Base-by-base conservation (phyloP, 2,329 filamentous ascomycete genomes). In the Xylaria sp. region DNA sequence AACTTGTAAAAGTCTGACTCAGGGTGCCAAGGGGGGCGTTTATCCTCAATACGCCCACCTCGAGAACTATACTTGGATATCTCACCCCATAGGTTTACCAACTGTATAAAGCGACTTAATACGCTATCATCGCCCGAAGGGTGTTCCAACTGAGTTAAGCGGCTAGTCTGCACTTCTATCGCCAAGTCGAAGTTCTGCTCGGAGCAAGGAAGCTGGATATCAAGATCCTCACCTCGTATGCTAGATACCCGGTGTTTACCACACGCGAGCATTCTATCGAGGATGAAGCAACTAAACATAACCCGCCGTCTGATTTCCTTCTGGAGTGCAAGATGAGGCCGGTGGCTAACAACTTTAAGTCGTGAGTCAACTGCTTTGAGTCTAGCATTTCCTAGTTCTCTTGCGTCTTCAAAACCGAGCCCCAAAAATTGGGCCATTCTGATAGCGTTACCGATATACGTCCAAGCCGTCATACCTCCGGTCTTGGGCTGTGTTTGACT, bases 251-350 rank as follows among this genome's bases (percentile, higher is more conserved):
- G 83, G 61, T 88, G 85, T 69, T 87, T 87, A 21, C 90, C 90
- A 72, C 87, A 89, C 42, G 89, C 87, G 27, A 93, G 80, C 78
- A 92, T 87, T 2, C 90, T 86, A 76, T 93, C 91, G 72, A 93
- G 82, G 60, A 93, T 89, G 67, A 92, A 89, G 74, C 90, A 92
- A 72, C 90, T 92, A 82, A 91, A 93, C 82, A 93, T 91, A 0
- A 91, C 92, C 6, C 92, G 86, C 30, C 91, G 84, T 68, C 85
- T 83, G 12, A 90, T 85, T 77, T 93, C 91, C 65, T 87, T 88
- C 42, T 86, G 81, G 24, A 90, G 86, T 55, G 87, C 85, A 17
- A 81, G 12, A 39, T 78, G 71, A 30, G 77, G 74, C 57, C 74
- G 69, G 32, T 71, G 67, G 17, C 53, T 65, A 53, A 71, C 70